Percentiles rank a stretch among this genome's conserved stretches.
Conservation (phyloP, 371 early-diverging fungal species). For the Saksenaea vasiformis region DNA sequence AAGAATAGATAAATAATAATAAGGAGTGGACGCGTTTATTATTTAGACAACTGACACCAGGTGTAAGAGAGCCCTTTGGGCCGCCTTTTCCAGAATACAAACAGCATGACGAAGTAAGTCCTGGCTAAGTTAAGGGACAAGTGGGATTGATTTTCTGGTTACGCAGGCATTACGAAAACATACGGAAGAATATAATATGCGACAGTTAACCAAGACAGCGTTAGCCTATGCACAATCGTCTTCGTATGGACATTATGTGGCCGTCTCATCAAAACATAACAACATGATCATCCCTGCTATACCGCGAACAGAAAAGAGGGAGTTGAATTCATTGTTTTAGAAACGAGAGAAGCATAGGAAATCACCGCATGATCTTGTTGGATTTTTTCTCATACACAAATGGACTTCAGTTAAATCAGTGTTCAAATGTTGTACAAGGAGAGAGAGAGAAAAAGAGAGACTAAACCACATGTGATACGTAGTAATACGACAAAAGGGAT, state of each 20-base stretch:
- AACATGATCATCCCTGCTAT: constrained; percentile 28
- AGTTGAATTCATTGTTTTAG: too few relatives aligned
- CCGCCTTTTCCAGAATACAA: not conserved
- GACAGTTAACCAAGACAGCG: constrained; percentile 19
- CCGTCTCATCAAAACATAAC: constrained; percentile 16
- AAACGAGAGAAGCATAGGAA: too few relatives aligned
- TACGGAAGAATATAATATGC: constrained; percentile 21
- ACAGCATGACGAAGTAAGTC: not conserved
- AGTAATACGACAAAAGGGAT: too few relatives aligned
- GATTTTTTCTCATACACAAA: too few relatives aligned
- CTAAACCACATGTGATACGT: too few relatives aligned
- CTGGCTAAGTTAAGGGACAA: not conserved
- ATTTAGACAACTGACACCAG: not conserved
- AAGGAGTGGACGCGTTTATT: not conserved
- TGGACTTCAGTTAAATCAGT: too few relatives aligned
- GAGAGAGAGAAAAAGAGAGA: too few relatives aligned
- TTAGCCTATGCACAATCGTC: constrained; percentile 15
- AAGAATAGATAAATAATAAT: not conserved
- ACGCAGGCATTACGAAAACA: constrained; percentile 19
- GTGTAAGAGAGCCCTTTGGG: not conserved
- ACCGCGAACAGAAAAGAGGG: constrained; percentile 9
- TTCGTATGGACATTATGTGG: constrained; percentile 20
- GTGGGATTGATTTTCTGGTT: not conserved
- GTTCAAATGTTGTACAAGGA: too few relatives aligned
- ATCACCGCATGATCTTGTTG: too few relatives aligned